These are phyloP conservation scores for Isoetes taiwanensis DNA, from an alignment of 75 land plant genomes.

Conservation along the genomic window DNA sequence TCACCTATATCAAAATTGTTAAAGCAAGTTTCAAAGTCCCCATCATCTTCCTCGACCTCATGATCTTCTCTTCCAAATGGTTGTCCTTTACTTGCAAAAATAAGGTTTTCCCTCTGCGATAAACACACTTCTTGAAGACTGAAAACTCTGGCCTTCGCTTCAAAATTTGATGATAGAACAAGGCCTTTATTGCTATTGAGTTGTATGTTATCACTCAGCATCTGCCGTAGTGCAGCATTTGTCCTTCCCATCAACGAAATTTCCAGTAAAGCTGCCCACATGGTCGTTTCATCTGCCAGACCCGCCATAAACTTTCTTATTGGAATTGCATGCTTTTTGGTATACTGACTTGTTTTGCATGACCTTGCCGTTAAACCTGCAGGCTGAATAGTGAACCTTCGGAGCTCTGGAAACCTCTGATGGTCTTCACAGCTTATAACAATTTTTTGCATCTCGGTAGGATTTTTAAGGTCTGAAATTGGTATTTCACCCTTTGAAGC, in stretches of 20 bases:
- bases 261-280: constrained; percentile 14
- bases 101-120: constrained; percentile 12
- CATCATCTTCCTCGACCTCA: no score
- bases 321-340: not conserved
- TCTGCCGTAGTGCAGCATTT: not conserved
- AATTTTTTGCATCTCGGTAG: not conserved
- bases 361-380: no score
- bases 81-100: constrained; percentile 8
- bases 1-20: no score
- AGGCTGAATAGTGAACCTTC: not conserved
- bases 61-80: constrained; percentile 13
- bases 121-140: constrained; percentile 19
- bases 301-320: not conserved
- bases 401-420: not conserved
- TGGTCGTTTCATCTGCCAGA: not conserved
- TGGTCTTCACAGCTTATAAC: not conserved
- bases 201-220: not conserved
- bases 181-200: not conserved
- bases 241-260: not conserved
- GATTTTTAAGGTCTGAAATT: not conserved
- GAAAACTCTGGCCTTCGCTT: constrained; percentile 11
- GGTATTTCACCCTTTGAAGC: not conserved
- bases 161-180: not conserved
- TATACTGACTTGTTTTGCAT: no score
- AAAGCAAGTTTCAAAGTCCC: no score